Base-by-base conservation (phyloP, 495 filamentous ascomycete species). In the Penicillium lagena region DNA sequence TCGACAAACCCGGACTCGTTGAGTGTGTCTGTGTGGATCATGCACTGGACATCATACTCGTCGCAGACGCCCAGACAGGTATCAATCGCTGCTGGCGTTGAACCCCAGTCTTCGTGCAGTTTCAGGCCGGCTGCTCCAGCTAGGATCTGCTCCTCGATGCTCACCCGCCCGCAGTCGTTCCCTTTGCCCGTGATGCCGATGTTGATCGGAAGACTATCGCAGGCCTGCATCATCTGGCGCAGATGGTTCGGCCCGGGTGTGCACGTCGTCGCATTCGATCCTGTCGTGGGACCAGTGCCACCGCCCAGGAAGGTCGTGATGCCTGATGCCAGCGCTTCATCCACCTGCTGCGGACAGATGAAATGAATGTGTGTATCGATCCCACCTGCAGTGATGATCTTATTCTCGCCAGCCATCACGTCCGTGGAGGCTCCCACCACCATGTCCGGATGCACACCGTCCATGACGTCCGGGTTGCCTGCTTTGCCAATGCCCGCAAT, bases 1-100 rank as follows among this genome's bases (percentile, higher is more conserved):
- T 96, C 94, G 35, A 98, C 93, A 63, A 95, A 98, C 15, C 93
- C 93, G 36, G 87, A 91, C 66, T 98, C 93, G 66, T 98, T 98
- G 35, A 98, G 79, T 1, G 93, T 98, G 64, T 98, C 93, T 3
- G 93, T 97, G 62, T 98, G 93, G 58, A 98, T 96, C 46, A 97
- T 82, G 53, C 88, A 94, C 56, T 98, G 93, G 35, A 97, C 79
- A 50, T 98, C 93, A 35, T 85, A 78, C 51, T 94, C 78, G 52
- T 98, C 93, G 63, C 93, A 97, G 33, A 97, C 82, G 9, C 63
- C 66, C 4, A 98, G 77, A 58, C 93, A 98, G 9, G 85, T 75
- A 59, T 98, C 90, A 63, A 98, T 98, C 11, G 89, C 91, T 1
- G 88, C 83, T 0, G 93, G 93, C 3, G 93, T 95, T 11, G 80